A percentile compares a stretch with the other conserved stretches of the same genome.
These are phyloP conservation scores for Candida insectorum DNA, from an alignment of 805 yeast species.

Conservation along the genomic window DNA sequence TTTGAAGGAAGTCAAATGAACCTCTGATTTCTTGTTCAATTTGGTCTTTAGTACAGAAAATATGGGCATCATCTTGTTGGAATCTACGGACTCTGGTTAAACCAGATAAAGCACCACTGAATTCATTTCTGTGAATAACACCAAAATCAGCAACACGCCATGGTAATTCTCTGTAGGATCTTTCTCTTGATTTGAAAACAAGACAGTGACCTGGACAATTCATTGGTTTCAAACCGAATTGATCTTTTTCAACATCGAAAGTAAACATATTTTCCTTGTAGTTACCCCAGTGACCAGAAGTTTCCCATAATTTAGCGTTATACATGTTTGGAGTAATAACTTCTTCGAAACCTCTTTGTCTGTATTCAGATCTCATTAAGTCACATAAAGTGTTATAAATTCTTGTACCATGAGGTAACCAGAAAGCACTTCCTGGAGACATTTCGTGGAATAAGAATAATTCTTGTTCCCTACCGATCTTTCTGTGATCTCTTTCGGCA, in stretches of 20 bases:
- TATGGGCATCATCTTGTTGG: conserved; percentile 99
- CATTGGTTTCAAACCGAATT: conserved; percentile 92
- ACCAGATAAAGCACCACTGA: conserved; percentile 85
- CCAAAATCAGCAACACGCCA: conserved; percentile 99
- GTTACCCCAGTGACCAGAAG: conserved; percentile 98
- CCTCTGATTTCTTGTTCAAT: conserved; percentile 81
- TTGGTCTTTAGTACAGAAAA: conserved; percentile 91
- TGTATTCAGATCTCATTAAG: conserved; percentile 78
- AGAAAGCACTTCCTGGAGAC: conserved; percentile 97
- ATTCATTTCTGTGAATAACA: conserved; percentile 95
- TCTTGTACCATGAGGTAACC: conserved; percentile 99
- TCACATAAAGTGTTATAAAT: conserved; percentile 87
- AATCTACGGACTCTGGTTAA: conserved; percentile 97
- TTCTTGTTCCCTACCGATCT: conserved; percentile 94
- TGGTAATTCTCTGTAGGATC: conserved; percentile 95
- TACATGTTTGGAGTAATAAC: conserved; percentile 99
- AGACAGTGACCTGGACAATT: conserved; percentile 92
- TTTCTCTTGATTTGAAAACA: conserved; percentile 85
- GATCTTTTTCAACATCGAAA: conserved; percentile 95
- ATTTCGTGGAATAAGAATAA: conserved; percentile 91
- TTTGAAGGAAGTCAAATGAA: conserved; percentile 81
- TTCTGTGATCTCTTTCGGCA: conserved; percentile 92
- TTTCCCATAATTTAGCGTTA: conserved; percentile 96
- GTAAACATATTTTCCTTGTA: conserved; percentile 97
- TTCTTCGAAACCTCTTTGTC: conserved; percentile 93